A percentile compares a stretch with the other conserved stretches of the same genome.
Evolutionary conservation across 179 eudicot genomes (phyloP).

Genomic region (Vitellaria paradoxa): DNA sequence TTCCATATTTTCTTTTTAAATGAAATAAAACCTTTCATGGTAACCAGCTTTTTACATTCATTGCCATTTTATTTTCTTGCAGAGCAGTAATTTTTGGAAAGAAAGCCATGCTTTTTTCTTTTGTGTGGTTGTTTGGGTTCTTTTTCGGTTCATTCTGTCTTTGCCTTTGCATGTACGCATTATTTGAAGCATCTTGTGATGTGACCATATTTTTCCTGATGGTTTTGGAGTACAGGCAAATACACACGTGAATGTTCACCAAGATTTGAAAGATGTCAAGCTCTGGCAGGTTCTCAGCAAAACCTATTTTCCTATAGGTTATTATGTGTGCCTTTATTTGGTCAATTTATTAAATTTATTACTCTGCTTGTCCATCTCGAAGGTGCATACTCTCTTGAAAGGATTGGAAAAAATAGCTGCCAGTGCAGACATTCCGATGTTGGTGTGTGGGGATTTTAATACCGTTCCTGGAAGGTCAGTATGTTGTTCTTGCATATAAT

Average conservation of each 20-base stretch:
- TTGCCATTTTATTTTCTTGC: background rate
- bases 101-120: too few relatives aligned
- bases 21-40: background rate
- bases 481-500: background rate
- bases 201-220: conserved; percentile 1
- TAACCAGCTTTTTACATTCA: background rate
- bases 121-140: background rate
- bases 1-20: background rate
- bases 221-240: conserved; percentile 62
- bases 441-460: conserved; percentile 97
- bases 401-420: conserved; percentile 96
- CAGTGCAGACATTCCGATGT: conserved; percentile 96
- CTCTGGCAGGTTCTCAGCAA: conserved; percentile 84
- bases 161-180: background rate
- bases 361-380: conserved; percentile 3
- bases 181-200: background rate
- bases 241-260: conserved; percentile 91
- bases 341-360: background rate
- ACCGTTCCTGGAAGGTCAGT: conserved; percentile 90
- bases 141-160: background rate
- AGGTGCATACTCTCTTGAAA: conserved; percentile 94
- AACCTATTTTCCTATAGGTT: background rate
- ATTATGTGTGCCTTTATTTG: background rate
- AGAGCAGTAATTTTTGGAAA: background rate
- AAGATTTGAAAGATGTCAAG: conserved; percentile 89